Evolutionary conservation across 148 eudicot species (phyloP).

Genomic region (Suaeda aralocaspica): DNA sequence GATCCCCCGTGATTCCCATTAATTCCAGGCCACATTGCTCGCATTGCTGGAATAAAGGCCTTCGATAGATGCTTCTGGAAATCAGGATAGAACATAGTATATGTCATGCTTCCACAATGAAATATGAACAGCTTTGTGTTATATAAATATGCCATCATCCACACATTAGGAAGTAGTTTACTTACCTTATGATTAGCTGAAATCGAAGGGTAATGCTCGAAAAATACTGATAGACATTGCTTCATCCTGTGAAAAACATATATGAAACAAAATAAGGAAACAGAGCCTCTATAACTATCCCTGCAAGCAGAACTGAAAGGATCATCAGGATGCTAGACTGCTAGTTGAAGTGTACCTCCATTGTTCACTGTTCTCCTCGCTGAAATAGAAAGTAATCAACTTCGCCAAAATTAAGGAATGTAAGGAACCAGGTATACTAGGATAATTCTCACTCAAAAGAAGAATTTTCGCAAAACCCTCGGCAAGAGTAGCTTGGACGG

Average conservation of each 20-base stretch:
- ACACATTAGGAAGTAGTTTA: constrained; percentile 4
- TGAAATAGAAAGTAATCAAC: constrained; percentile 69
- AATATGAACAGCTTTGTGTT: constrained; percentile 1
- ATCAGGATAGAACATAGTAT: not conserved
- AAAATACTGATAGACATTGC: constrained; percentile 90
- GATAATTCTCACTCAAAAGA: constrained; percentile 78
- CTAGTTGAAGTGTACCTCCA: constrained; percentile 43
- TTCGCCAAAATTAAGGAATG: constrained; percentile 59
- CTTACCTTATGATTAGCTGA: constrained; percentile 81
- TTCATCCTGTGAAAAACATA: constrained; percentile 46
- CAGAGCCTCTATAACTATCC: not conserved
- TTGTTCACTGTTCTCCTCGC: constrained; percentile 42
- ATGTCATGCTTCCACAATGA: constrained; percentile 11
- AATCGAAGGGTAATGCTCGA: constrained; percentile 92
- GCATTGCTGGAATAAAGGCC: constrained; percentile 74
- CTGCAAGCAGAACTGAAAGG: constrained; percentile 14
- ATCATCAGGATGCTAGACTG: constrained; percentile 15
- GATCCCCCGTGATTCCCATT: constrained; percentile 65
- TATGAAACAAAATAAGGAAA: constrained; percentile 1
- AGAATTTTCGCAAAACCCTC: constrained; percentile 96
- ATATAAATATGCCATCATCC: not conserved
- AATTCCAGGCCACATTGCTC: constrained; percentile 87
- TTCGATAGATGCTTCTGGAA: constrained; percentile 70
- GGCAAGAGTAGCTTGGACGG: constrained; percentile 64
- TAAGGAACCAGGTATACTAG: constrained; percentile 46